Conservation (phyloP, 164 flowering plant genomes). For the Magnolia changhungtana region DNA sequence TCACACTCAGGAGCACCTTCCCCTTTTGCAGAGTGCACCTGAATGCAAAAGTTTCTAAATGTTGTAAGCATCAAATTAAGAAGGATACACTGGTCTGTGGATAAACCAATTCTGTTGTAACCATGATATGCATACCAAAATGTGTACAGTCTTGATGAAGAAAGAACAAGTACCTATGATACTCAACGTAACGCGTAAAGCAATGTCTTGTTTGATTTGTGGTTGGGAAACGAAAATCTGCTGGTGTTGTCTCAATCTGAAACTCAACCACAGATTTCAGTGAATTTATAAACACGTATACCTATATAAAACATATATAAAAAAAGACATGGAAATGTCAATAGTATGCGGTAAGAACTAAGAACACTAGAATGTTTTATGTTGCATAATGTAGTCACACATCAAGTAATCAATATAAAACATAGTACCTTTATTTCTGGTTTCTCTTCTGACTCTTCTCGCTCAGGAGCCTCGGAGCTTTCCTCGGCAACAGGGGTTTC, state of each 20-base stretch:
- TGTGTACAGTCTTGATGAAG: no score
- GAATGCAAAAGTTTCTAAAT: not conserved
- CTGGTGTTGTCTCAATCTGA: no score
- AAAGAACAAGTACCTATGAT: constrained; percentile 88
- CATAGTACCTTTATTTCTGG: constrained; percentile 37
- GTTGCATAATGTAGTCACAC: no score
- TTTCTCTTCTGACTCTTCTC: constrained; percentile 15
- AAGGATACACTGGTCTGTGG: no score
- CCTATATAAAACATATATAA: not conserved
- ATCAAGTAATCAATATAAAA: no score
- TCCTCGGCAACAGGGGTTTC: constrained; percentile 24
- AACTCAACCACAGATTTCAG: not conserved
- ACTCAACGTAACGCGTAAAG: no score
- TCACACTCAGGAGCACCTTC: constrained; percentile 91
- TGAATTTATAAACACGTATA: not conserved
- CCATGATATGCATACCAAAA: no score
- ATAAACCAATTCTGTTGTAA: no score
- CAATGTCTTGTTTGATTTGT: no score
- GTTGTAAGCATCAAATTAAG: constrained; percentile 2
- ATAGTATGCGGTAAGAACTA: no score
- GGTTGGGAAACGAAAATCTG: no score
- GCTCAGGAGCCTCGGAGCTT: constrained; percentile 22
- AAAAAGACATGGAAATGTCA: not conserved
- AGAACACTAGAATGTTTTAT: no score
- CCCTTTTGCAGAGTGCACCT: constrained; percentile 91